Conservation (phyloP, 768 basidiomycete species). For the Crucibulum laeve region DNA sequence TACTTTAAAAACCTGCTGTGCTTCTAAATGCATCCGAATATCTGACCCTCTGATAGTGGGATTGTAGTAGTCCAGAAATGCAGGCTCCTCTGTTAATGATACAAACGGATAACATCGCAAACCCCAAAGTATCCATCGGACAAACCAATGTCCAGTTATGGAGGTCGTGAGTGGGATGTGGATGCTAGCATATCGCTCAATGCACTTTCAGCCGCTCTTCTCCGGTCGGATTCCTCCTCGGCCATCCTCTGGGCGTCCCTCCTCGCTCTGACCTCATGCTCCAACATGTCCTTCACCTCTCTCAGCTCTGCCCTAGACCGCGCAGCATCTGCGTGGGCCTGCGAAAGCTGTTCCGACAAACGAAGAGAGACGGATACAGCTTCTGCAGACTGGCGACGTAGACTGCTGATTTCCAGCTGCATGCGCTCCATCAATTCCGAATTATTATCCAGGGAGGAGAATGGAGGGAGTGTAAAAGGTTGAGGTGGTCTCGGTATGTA, state of each 20-base stretch:
- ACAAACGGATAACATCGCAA: too few relatives aligned
- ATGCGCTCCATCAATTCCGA: constrained; percentile 52
- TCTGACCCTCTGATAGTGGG: too few relatives aligned
- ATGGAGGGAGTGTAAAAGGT: constrained; percentile 39
- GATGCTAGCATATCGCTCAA: constrained; percentile 9
- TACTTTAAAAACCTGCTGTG: too few relatives aligned
- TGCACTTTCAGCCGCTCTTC: constrained; percentile 49
- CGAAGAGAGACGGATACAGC: constrained; percentile 60
- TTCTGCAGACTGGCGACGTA: constrained; percentile 66
- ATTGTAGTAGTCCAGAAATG: too few relatives aligned
- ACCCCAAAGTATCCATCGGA: too few relatives aligned
- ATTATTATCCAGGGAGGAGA: constrained; percentile 29
- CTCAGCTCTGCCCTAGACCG: constrained; percentile 51
- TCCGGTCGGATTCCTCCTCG: constrained; percentile 42
- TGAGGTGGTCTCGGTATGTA: constrained; percentile 23
- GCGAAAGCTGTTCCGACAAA: constrained; percentile 67
- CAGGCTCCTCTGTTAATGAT: too few relatives aligned
- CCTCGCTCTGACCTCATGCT: constrained; percentile 55
- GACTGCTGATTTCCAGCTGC: constrained; percentile 57
- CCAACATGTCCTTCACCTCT: constrained; percentile 51
- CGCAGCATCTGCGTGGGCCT: constrained; percentile 58
- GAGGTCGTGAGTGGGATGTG: neutral
- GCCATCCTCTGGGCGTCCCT: constrained; percentile 53
- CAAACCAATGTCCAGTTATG: neutral
- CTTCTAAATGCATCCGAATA: too few relatives aligned